Percentiles rank a stretch among this genome's conserved stretches.
Conservation (phyloP, 2,329 filamentous ascomycete species). For the Cytospora piceae region DNA sequence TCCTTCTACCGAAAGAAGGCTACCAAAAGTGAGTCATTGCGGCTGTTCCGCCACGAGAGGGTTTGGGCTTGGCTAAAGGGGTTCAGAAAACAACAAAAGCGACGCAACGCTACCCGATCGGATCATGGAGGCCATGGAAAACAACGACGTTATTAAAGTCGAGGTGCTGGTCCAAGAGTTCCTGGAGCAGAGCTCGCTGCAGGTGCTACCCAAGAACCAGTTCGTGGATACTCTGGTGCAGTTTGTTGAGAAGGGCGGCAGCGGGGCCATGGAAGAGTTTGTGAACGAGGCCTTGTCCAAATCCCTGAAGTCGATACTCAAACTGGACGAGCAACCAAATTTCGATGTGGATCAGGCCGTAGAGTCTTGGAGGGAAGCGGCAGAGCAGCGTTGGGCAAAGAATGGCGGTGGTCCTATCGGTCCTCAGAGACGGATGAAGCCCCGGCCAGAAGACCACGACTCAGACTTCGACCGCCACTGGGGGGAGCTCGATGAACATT, state of each 20-base stretch:
- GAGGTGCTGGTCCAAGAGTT: constrained; percentile 89
- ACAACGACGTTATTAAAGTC: constrained; percentile 79
- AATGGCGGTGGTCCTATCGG: constrained; percentile 55
- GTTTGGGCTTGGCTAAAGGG: constrained; percentile 29
- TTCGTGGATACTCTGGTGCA: constrained; percentile 93
- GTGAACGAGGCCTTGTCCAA: constrained; percentile 71
- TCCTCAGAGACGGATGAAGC: constrained; percentile 62
- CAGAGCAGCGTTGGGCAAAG: constrained; percentile 72
- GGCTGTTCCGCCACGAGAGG: constrained; percentile 19
- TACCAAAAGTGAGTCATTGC: constrained; percentile 47
- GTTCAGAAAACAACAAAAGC: constrained; percentile 47
- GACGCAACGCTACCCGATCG: constrained; percentile 66
- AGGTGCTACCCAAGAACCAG: constrained; percentile 87
- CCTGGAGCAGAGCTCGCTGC: constrained; percentile 82
- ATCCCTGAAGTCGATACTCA: constrained; percentile 72
- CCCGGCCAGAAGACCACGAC: constrained; percentile 82
- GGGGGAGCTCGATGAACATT: constrained; percentile 78
- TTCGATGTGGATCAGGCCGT: constrained; percentile 74
- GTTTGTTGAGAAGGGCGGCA: constrained; percentile 95
- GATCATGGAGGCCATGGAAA: constrained; percentile 62
- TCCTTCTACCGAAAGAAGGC: constrained; percentile 91
- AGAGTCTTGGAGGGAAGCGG: constrained; percentile 69
- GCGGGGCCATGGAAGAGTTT: constrained; percentile 84
- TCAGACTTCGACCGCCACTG: constrained; percentile 86
- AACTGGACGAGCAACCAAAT: constrained; percentile 65